phyloP scores from a whole-genome alignment of 1,284 basidiomycete genomes.

The Cystobasidiaceae sp. region DNA sequence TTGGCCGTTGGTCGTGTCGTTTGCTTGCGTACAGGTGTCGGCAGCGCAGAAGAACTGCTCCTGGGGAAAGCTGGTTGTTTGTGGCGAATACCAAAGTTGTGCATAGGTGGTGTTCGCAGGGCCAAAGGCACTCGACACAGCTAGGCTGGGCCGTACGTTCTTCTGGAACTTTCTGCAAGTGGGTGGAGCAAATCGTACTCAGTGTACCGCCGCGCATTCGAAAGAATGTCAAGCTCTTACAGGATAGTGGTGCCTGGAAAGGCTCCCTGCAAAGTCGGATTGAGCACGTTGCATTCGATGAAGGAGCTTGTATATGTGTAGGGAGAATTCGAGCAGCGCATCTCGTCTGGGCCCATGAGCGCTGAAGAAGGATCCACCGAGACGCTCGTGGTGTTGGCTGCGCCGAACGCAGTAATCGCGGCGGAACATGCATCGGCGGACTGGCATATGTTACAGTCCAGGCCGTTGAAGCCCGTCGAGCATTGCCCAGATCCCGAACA shows the following conservation, averaged over 20 bases:
- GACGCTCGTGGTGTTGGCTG: conserved; percentile 9
- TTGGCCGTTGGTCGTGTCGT: conserved; percentile 46
- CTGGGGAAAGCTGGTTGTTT: conserved; percentile 31
- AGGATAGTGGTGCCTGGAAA: conserved; percentile 64
- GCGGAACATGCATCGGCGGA: conserved; percentile 30
- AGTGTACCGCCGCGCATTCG: too few species aligned
- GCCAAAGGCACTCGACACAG: conserved; percentile 50
- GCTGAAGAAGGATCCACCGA: neutral
- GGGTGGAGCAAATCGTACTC: neutral
- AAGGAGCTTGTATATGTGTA: conserved; percentile 39
- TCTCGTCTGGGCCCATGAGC: conserved; percentile 7
- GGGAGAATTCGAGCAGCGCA: conserved; percentile 33
- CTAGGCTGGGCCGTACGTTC: conserved; percentile 59
- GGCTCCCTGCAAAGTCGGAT: conserved; percentile 68
- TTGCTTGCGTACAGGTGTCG: conserved; percentile 61
- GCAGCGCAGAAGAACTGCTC: conserved; percentile 68
- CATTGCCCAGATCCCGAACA: conserved; percentile 36
- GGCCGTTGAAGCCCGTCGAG: conserved; percentile 36
- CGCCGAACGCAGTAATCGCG: conserved; percentile 3
- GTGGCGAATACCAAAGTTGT: conserved; percentile 63
- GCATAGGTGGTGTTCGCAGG: conserved; percentile 58
- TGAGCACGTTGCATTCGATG: conserved; percentile 68
- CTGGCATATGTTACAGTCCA: conserved; percentile 37
- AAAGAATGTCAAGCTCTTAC: conserved; percentile 1
- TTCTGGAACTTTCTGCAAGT: conserved; percentile 72